phyloP scores from a whole-genome alignment of 2,329 filamentous ascomycete species.

The Phyllosticta citriasiana region DNA sequence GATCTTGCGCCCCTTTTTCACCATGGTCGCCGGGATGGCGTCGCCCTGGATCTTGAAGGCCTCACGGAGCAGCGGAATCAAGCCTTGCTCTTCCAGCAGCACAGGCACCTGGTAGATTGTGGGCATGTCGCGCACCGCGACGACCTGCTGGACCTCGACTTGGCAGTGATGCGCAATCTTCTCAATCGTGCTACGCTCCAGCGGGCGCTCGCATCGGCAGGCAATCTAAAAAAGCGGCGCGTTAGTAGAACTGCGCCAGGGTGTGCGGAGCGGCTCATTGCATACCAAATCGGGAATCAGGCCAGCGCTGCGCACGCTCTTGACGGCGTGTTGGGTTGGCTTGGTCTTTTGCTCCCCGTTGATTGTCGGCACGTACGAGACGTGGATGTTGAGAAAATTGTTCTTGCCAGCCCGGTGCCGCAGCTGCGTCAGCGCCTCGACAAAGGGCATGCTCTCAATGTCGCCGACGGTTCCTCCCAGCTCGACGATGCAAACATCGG shows the following conservation, averaged over 20 bases:
- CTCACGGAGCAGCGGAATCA: constrained; percentile 56
- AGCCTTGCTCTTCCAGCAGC: constrained; percentile 73
- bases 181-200: constrained; percentile 63
- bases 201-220: constrained; percentile 72
- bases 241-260: constrained; percentile 6
- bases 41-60: constrained; percentile 56
- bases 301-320: constrained; percentile 71
- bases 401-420: constrained; percentile 59
- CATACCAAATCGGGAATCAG: constrained; percentile 50
- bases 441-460: constrained; percentile 79
- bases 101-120: constrained; percentile 92
- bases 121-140: constrained; percentile 77
- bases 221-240: constrained; percentile 54
- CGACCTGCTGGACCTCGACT: constrained; percentile 72
- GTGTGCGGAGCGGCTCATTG: constrained; percentile 5
- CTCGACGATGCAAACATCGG: constrained; percentile 86
- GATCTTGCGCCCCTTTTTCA: constrained; percentile 54
- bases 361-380: constrained; percentile 75
- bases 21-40: constrained; percentile 41
- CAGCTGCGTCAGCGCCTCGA: constrained; percentile 76
- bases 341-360: constrained; percentile 86
- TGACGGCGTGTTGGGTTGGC: constrained; percentile 86
- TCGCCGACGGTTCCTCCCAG: constrained; percentile 63
- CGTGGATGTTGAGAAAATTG: constrained; percentile 83
- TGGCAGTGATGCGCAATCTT: constrained; percentile 90